These are phyloP conservation scores for Phoma sp. DNA, from an alignment of 2,329 filamentous ascomycete species.

Conservation along the genomic window DNA sequence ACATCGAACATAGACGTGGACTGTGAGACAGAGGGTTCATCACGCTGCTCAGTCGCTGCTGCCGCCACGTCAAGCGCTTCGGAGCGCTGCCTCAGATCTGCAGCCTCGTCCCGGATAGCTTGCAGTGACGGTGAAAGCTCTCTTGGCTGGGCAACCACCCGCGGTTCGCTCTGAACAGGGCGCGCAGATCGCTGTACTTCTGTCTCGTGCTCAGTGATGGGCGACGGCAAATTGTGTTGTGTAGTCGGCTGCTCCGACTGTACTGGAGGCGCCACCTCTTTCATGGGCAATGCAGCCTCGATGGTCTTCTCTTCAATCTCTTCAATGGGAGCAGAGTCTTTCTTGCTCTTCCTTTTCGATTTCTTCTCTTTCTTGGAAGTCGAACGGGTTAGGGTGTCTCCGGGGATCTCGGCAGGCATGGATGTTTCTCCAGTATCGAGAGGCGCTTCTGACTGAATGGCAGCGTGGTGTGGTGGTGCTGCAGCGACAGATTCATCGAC, in stretches of 20 bases:
- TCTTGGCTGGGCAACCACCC: neutral
- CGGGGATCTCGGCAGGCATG: conserved; percentile 1
- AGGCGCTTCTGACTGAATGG: neutral
- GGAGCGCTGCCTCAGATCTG: conserved; percentile 36
- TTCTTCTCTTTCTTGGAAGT: conserved; percentile 39
- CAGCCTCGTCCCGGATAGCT: conserved; percentile 35
- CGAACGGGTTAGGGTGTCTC: conserved; percentile 21
- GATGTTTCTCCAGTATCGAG: neutral
- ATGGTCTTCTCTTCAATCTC: conserved; percentile 6
- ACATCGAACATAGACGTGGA: conserved; percentile 37
- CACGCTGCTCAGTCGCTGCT: conserved; percentile 14
- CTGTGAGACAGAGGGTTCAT: conserved; percentile 20
- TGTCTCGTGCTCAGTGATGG: neutral
- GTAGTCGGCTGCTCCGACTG: conserved; percentile 1
- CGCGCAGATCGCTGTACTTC: conserved; percentile 10
- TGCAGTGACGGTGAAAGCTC: conserved; percentile 36
- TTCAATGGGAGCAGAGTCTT: conserved; percentile 14
- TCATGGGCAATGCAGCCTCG: conserved; percentile 2
- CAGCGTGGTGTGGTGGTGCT: neutral
- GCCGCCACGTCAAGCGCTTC: conserved; percentile 36
- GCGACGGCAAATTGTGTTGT: neutral
- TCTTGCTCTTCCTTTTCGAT: conserved; percentile 34
- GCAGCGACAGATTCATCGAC: neutral
- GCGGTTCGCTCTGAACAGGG: neutral
- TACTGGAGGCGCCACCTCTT: conserved; percentile 2